These are phyloP conservation scores for Hypoxylon fuscum DNA, from an alignment of 495 filamentous ascomycete species.

Conservation along the genomic window DNA sequence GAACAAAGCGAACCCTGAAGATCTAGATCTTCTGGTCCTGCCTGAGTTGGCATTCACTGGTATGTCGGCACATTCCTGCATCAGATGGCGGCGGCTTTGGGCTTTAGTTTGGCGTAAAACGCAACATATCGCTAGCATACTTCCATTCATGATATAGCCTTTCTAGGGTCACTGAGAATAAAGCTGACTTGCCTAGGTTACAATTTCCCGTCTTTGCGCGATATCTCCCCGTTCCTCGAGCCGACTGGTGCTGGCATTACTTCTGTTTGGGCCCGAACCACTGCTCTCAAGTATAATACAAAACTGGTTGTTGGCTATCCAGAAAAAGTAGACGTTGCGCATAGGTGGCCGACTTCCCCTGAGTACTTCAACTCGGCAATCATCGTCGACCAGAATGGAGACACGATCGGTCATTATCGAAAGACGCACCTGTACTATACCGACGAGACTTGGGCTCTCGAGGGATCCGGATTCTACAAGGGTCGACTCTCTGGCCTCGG, in stretches of 20 bases:
- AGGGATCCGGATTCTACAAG: slow-evolving; percentile 73
- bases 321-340: slow-evolving; percentile 66
- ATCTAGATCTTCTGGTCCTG: slow-evolving; percentile 78
- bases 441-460: slow-evolving; percentile 89
- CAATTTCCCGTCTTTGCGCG: slow-evolving; percentile 81
- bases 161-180: background rate
- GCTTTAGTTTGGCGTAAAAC: background rate
- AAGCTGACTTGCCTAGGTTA: slow-evolving; percentile 68
- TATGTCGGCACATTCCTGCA: slow-evolving; percentile 49
- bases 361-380: slow-evolving; percentile 85
- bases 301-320: slow-evolving; percentile 92
- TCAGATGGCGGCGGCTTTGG: background rate
- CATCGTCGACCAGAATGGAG: slow-evolving; percentile 75
- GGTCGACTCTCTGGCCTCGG: slow-evolving; percentile 61
- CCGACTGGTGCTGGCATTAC: slow-evolving; percentile 75
- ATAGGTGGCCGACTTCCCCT: slow-evolving; percentile 50
- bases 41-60: slow-evolving; percentile 91
- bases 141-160: background rate
- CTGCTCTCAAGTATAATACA: slow-evolving; percentile 76
- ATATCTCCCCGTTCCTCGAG: slow-evolving; percentile 86
- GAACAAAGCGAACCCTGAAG: slow-evolving; percentile 57
- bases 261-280: slow-evolving; percentile 80
- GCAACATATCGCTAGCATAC: background rate
- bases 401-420: slow-evolving; percentile 82
- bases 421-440: slow-evolving; percentile 92